Base-by-base conservation (phyloP, 257 asterid genomes). In the Fraxinus quadrangulata region DNA sequence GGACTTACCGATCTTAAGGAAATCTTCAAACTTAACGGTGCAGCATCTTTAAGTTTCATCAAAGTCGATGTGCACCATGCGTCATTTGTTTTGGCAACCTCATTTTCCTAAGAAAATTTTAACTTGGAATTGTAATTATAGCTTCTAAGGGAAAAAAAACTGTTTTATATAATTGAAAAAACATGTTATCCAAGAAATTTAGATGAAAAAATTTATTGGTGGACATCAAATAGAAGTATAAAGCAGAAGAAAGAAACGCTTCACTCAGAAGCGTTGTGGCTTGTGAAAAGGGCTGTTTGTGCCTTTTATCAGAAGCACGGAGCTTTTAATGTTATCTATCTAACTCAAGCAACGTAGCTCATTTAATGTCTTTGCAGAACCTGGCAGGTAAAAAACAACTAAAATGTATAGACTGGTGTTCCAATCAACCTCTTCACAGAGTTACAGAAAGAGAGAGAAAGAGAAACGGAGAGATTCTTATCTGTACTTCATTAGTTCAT, bases 1-100 rank as follows among this genome's bases (percentile, higher is more conserved):
- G 34, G 74, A 86, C 99, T 88, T 88, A 96, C 99, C 67, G 98
- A 91, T 96, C 84, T 90, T 81, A 93, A 83, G 40, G 99, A 78
- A 81, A 96, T 98, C 87, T 96, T 93, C 92, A 96, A 87, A 86
- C 99, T 96, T 85, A 93, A 81, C 33, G 97, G 98, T 9, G 99
- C 86, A 28, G 92, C 87, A 75, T 92, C 89, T 77, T 88, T 87
- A 59, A 96, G 98, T 81, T 88, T 96, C 84, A 77, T 82, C 84
- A 93, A 75, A 49, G 97, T 86, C 42, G 94, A 88, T 40, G 40
- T 66, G 70, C 94, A 92, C 97, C 97, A 96, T 3, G 76, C 67
- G 56, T 96, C 94, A 3, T 90, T 86, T 68, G 92, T 88, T 85
- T 77, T 89, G 67, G 89, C 89, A 72, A 91, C 94, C 88, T 92